Conservation (phyloP, 2,329 filamentous ascomycete species). For the Purpureocillium lavendulum region DNA sequence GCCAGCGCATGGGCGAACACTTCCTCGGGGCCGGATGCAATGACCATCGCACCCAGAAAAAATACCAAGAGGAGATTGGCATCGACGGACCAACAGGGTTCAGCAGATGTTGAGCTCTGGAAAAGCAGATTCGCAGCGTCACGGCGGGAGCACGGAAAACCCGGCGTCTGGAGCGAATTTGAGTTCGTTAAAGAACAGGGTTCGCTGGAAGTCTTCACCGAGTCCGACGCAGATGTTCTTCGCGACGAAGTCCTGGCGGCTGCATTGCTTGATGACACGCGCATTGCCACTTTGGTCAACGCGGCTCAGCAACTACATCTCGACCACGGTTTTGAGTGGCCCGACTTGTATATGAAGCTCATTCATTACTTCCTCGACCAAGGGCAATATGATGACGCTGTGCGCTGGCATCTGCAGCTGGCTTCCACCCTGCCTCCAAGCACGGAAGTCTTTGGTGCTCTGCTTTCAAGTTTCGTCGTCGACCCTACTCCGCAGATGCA, state of each 20-base stretch:
- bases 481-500: constrained; percentile 27
- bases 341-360: constrained; percentile 38
- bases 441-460: constrained; percentile 28
- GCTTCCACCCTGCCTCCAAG: constrained; percentile 32
- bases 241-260: constrained; percentile 21
- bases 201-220: constrained; percentile 11
- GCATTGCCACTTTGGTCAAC: constrained; percentile 16
- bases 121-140: constrained; percentile 10
- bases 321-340: constrained; percentile 34
- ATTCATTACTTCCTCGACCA: constrained; percentile 33
- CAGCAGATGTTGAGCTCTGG: constrained; percentile 11
- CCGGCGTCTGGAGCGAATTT: constrained; percentile 20
- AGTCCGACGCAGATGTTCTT: constrained; percentile 14
- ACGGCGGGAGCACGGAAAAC: constrained; percentile 11
- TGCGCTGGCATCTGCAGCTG: constrained; percentile 41
- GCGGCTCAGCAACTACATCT: constrained; percentile 24
- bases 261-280: constrained; percentile 15
- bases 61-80: neutral
- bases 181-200: constrained; percentile 11
- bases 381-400: constrained; percentile 25
- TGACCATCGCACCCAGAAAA: too few species aligned
- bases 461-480: constrained; percentile 34
- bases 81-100: neutral
- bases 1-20: constrained; percentile 2
- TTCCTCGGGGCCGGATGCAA: neutral